Conservation (phyloP, 2,329 filamentous ascomycete species). For the Orbilia quercus region DNA sequence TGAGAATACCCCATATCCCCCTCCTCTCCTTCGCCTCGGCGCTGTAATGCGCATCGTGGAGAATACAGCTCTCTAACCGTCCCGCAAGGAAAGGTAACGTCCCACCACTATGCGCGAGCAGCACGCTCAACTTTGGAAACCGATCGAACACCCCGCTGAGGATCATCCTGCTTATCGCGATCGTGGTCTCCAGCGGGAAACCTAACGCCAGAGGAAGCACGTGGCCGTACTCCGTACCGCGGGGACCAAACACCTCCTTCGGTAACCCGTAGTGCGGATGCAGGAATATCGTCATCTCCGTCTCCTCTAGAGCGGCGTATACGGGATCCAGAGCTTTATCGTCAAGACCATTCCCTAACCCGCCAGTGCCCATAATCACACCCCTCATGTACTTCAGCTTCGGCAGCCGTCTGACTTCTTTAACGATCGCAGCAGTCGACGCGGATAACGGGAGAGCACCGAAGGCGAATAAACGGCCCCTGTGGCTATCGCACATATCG, state of each 20-base stretch:
- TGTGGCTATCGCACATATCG: constrained; percentile 73
- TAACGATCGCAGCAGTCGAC: constrained; percentile 70
- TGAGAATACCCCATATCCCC: constrained; percentile 73
- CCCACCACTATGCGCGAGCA: constrained; percentile 88
- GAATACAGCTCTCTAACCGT: constrained; percentile 85
- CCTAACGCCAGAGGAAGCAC: constrained; percentile 86
- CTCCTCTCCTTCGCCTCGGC: constrained; percentile 62
- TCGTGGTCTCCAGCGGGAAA: constrained; percentile 85
- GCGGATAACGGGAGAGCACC: constrained; percentile 82
- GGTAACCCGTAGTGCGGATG: constrained; percentile 94
- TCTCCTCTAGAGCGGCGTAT: constrained; percentile 75
- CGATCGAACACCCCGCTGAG: constrained; percentile 86
- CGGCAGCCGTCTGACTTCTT: constrained; percentile 73
- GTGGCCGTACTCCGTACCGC: constrained; percentile 80
- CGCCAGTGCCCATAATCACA: constrained; percentile 88
- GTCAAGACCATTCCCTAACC: constrained; percentile 82
- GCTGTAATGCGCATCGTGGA: constrained; percentile 81
- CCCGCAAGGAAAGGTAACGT: constrained; percentile 90
- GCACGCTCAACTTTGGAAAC: constrained; percentile 75
- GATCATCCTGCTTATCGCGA: constrained; percentile 87
- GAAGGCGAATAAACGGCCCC: constrained; percentile 82
- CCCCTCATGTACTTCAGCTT: constrained; percentile 77
- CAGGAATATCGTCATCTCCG: constrained; percentile 77
- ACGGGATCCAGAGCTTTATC: constrained; percentile 78
- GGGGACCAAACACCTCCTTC: constrained; percentile 79